Evolutionary conservation across 768 basidiomycete genomes (phyloP).

Genomic region (Trametes cingulata): DNA sequence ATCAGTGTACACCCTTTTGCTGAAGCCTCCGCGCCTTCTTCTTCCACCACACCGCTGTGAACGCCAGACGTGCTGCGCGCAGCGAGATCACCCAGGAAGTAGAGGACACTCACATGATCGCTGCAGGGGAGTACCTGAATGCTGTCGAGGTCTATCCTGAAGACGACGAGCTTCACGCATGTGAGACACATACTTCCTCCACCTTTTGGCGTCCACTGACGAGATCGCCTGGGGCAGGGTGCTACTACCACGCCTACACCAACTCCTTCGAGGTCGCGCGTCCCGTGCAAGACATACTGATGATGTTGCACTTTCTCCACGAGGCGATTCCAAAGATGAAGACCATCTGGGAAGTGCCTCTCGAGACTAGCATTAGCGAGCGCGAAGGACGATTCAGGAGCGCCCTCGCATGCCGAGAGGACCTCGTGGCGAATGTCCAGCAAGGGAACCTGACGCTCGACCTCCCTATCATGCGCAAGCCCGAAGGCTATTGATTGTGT

Average conservation of each 20-base stretch:
- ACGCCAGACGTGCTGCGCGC: neutral
- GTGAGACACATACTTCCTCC: neutral
- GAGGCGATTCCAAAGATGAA: neutral
- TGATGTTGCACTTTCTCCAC: no score
- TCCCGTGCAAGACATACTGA: no score
- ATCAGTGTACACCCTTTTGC: neutral
- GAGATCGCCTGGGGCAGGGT: no score
- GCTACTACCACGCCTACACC: no score
- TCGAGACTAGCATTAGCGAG: no score
- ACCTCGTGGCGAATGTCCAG: no score
- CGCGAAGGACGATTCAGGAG: no score
- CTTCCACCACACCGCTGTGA: neutral
- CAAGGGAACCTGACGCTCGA: no score
- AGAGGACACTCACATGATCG: neutral
- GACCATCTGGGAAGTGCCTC: neutral
- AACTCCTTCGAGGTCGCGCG: no score
- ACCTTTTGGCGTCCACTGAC: no score
- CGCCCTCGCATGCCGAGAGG: no score
- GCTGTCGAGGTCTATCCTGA: neutral
- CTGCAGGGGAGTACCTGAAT: neutral
- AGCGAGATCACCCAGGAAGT: neutral
- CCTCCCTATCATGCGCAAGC: no score
- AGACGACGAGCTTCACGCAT: conserved; percentile 15
- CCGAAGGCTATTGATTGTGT: neutral
- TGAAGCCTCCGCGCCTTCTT: neutral